Evolutionary conservation across 1,284 basidiomycete species (phyloP).

Genomic region (Cutaneotrichosporon sp.): DNA sequence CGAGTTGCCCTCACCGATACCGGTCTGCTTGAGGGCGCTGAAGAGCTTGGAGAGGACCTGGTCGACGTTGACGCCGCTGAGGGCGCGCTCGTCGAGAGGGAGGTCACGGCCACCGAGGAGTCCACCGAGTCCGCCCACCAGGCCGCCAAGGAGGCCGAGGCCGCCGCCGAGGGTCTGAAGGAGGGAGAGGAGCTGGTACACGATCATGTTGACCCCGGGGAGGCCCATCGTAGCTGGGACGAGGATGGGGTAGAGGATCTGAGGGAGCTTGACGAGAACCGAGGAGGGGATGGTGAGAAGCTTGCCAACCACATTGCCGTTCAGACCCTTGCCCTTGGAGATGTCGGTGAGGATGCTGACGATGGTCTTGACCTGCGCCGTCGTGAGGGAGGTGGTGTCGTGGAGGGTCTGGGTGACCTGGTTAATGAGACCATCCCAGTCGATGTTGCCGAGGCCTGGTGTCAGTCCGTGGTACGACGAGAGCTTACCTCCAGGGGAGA

Average conservation of each 20-base stretch:
- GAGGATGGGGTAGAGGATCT: constrained; percentile 4
- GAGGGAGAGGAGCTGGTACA: background rate
- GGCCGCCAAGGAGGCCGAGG: background rate
- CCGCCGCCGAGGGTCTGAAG: background rate
- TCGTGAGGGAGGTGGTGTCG: background rate
- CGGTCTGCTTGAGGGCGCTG: constrained; percentile 2
- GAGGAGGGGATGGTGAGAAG: constrained; percentile 2
- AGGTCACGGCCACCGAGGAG: background rate
- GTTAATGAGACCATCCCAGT: background rate
- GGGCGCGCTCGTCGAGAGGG: background rate
- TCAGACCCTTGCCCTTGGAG: background rate
- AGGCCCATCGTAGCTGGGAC: background rate
- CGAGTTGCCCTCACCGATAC: background rate
- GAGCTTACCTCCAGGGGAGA: background rate
- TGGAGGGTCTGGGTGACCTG: background rate
- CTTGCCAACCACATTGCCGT: background rate
- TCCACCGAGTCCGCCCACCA: background rate
- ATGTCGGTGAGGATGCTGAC: background rate
- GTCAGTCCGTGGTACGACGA: background rate
- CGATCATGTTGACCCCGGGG: background rate
- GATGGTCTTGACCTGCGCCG: background rate
- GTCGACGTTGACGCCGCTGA: background rate
- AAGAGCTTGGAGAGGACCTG: background rate
- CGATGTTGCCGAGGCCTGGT: background rate
- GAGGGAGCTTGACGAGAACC: background rate